A percentile compares a stretch with the other conserved stretches of the same genome.
These are phyloP conservation scores for Byssochlamys sp. DNA, from an alignment of 2,329 filamentous ascomycete species.

Conservation along the genomic window DNA sequence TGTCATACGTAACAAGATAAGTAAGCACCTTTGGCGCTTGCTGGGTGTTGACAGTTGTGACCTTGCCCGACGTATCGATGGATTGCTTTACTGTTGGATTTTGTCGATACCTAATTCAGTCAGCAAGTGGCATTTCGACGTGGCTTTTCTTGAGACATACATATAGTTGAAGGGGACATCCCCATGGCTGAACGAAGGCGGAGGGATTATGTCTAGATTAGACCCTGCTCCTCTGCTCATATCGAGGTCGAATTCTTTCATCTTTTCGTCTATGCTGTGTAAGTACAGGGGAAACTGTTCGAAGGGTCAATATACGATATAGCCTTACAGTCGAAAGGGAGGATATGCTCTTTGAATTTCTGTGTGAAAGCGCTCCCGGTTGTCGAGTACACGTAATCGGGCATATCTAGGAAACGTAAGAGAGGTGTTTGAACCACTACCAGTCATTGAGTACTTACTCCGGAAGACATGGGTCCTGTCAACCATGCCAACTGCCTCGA, in stretches of 20 bases:
- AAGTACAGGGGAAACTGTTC: neutral
- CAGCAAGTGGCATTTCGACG: neutral
- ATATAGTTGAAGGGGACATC: constrained; percentile 59
- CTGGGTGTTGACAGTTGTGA: constrained; percentile 49
- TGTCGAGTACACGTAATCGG: constrained; percentile 77
- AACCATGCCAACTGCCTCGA: constrained; percentile 63
- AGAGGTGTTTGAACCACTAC: neutral
- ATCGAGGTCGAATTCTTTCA: constrained; percentile 59
- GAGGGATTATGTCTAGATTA: constrained; percentile 65
- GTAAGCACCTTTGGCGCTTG: constrained; percentile 50
- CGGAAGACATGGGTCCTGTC: constrained; percentile 79
- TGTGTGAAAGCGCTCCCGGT: constrained; percentile 59
- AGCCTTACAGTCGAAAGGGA: constrained; percentile 58
- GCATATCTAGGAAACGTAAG: constrained; percentile 44
- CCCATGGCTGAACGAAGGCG: constrained; percentile 67
- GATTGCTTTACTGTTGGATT: constrained; percentile 65
- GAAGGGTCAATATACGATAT: neutral
- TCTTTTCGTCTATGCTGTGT: constrained; percentile 38
- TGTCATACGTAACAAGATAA: constrained; percentile 52
- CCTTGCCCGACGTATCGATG: constrained; percentile 49
- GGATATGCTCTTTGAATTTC: constrained; percentile 59
- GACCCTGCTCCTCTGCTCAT: constrained; percentile 50
- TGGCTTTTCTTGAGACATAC: constrained; percentile 20
- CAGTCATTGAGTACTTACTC: constrained; percentile 35
- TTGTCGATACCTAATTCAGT: constrained; percentile 62